Evolutionary conservation across 306 rosid species (phyloP), one percentile per base, ranked within the genome.

Genomic region (Inga laurina): DNA sequence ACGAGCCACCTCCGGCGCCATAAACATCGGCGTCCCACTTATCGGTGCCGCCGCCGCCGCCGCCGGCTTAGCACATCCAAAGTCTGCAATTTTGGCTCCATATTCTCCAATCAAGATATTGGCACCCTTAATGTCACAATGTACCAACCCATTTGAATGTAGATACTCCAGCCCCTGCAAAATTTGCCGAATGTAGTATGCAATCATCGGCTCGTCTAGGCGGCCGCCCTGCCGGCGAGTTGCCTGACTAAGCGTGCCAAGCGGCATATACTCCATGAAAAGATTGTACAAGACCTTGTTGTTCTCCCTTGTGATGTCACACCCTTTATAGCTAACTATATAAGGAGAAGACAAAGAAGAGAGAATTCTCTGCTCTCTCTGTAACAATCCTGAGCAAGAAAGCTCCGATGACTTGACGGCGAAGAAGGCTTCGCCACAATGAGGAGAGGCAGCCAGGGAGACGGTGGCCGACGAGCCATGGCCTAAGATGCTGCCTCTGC

Each of bases 1-100:
- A 35, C 97, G 97, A 62, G 95, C 97, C 87, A 79, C 97, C 89
- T 97, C 99, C 16, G 99, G 99, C 0, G 97, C 85, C 98, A 94
- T 92, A 73, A 87, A 97, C 94, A 93, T 90, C 22, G 99, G 99
- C 3, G 99, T 94, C n/a, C 99, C 98, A 0, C 89, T 81, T 0
- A 89, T 78, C 45, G 68, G 81, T 24, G 10, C 57, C 4, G 32
- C 66, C 18, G 68, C 41, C 12, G 12, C 41, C 12, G 19, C 12
- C 1, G 54, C 87, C 85, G 75, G 45, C 73, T 88, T 94, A 10
- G 97, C 90, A 79, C 94, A 94, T 14, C 99, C 99, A 19, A 97
- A 94, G 83, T 97, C 99, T 2, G 97, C 94, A 56, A 97, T 91
- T 84, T 94, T 94, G 1, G 84, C 89, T 24, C 97, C 97, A 2